phyloP scores from a whole-genome alignment of 2,329 filamentous ascomycete genomes.

The Celoporthe dispersa region DNA sequence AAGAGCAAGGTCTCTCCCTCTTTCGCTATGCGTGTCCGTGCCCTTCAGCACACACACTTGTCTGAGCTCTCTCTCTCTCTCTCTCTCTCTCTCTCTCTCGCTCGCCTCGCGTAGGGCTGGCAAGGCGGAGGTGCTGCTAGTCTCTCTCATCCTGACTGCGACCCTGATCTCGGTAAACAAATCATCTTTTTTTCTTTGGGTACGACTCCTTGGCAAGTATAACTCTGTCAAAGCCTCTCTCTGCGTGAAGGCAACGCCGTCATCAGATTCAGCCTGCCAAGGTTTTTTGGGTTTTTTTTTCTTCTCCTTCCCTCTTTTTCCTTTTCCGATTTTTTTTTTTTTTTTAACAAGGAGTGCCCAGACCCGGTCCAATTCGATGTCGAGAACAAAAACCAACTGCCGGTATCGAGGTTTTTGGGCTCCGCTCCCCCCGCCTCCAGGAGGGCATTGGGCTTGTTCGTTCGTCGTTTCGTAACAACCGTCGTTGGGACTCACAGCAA shows the following conservation, averaged over 20 bases:
- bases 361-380: not conserved
- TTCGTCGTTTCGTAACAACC: not conserved
- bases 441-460: not conserved
- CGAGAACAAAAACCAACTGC: not conserved
- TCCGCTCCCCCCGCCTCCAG: not conserved
- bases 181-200: not conserved
- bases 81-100: not conserved
- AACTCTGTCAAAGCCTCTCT: not conserved
- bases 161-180: slow-evolving; percentile 2
- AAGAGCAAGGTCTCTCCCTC: not conserved
- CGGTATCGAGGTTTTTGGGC: not conserved
- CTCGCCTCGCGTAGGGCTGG: not conserved
- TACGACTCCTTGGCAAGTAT: not conserved
- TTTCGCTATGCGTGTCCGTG: not conserved
- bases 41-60: not conserved
- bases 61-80: not conserved
- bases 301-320: not conserved
- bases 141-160: not conserved
- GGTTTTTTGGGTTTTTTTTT: too few species aligned
- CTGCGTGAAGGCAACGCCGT: not conserved
- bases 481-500: not conserved
- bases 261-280: too few species aligned
- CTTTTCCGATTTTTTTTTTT: not conserved
- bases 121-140: not conserved
- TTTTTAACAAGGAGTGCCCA: not conserved